Base-by-base conservation (phyloP, 192 early-diverging fungal genomes). In the Neocallimastix lanati region DNA sequence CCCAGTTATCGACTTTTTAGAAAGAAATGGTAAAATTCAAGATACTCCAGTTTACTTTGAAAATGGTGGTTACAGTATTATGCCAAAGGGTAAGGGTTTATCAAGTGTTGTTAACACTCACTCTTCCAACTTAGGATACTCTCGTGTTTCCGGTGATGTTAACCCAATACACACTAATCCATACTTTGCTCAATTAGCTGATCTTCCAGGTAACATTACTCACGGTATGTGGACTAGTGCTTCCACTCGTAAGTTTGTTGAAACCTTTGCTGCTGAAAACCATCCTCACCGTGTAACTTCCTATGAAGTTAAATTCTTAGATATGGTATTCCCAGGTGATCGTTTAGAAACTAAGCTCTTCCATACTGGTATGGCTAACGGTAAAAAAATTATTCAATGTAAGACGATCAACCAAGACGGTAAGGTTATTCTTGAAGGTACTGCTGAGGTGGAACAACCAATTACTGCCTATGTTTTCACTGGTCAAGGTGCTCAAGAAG, bases 161-260 rank as follows among this genome's bases (percentile, higher is more conserved):
- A 98, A 98, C 85, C 96, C 96, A 76, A 98, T 98, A 84, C 96
- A 98, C 88, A 93, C 94, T 81, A 95, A 95, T 89, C 90, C 92
- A 77, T 96, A 94, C 91, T 96, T 98, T 90, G 92, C 95, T 82
- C 93, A 94, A 81, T 85, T 95, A 29, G 94, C 95, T 29, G 87
- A 90, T 77, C 91, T 98, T 76, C 94, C 96, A 29, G 94, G 93
- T 78, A 95, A 95, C 33, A 98, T 98, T 81, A 95, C 95, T 33
- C 96, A 98, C 86, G 96, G 96, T 78, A 98, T 98, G 96, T 98
- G 95, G 95, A 98, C 95, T 77, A 92, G 90, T 81, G 96, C 96
- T 12, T 91, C 94, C 21, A 94, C 95, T 77, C 92, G 96, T 82
- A 95, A 94, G 90, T 96, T 95, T 86, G 94, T 98, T 77, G 96